Evolutionary conservation across 1,284 basidiomycete genomes (phyloP).

Genomic region (Ceratobasidium sp.): DNA sequence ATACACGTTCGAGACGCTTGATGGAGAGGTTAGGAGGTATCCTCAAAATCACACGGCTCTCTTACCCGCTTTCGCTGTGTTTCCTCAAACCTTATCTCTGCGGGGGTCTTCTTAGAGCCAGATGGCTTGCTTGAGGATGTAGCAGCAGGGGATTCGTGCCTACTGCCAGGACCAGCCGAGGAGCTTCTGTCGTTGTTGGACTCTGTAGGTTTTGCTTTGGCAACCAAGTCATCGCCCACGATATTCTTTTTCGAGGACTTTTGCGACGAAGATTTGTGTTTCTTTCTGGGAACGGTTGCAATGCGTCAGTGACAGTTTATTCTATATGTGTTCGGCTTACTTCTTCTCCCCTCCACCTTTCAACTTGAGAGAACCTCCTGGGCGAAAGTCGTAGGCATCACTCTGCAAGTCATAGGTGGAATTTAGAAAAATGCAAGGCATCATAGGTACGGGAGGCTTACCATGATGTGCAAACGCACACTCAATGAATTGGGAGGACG

Average conservation of each 20-base stretch:
- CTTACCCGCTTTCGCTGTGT: conserved; percentile 84
- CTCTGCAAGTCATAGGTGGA: conserved; percentile 1
- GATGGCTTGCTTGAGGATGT: conserved; percentile 59
- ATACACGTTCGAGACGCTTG: conserved; percentile 86
- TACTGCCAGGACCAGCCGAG: conserved; percentile 68
- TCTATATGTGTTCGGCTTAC: conserved; percentile 62
- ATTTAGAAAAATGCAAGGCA: background rate
- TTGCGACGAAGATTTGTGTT: conserved; percentile 57
- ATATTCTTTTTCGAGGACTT: conserved; percentile 69
- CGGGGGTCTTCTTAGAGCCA: conserved; percentile 81
- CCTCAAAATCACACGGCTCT: conserved; percentile 45
- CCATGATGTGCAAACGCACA: conserved; percentile 21
- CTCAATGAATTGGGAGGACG: background rate
- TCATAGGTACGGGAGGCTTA: background rate
- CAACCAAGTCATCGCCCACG: conserved; percentile 45
- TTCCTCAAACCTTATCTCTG: conserved; percentile 91
- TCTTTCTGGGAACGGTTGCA: conserved; percentile 69
- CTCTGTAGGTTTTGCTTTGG: conserved; percentile 51
- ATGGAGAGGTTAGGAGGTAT: conserved; percentile 46
- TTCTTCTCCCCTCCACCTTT: conserved; percentile 87
- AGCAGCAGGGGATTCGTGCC: conserved; percentile 64
- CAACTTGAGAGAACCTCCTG: conserved; percentile 90
- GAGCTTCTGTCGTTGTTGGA: conserved; percentile 55
- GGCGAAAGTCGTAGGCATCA: conserved; percentile 83
- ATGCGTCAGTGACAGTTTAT: too few species aligned